phyloP scores from a whole-genome alignment of 148 eudicot species.

The Amaranthus palmeri region DNA sequence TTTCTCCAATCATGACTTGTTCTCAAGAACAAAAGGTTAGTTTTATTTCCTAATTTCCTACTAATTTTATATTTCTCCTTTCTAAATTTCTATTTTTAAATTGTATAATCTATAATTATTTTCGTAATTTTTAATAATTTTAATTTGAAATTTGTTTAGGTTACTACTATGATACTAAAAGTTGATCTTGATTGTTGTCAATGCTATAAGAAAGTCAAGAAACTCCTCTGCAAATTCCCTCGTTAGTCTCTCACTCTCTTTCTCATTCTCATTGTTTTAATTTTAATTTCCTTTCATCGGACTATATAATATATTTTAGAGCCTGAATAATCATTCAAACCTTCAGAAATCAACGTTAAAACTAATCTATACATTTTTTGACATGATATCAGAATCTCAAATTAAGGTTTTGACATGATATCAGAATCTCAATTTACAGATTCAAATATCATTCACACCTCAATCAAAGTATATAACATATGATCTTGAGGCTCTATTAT shows the following conservation, averaged over 20 bases:
- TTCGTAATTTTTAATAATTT: too few species aligned
- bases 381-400: too few species aligned
- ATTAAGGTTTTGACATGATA: too few species aligned
- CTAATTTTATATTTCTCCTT: background rate
- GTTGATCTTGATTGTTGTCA: slow-evolving; percentile 70
- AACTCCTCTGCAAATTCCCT: slow-evolving; percentile 58
- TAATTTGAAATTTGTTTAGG: slow-evolving; percentile 25
- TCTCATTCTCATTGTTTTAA: background rate
- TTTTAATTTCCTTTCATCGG: background rate
- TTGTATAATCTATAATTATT: too few species aligned
- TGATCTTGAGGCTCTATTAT: too few species aligned
- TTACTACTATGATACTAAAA: slow-evolving; percentile 57
- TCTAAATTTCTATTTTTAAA: too few species aligned
- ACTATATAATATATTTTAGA: background rate
- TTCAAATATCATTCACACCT: too few species aligned
- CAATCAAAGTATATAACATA: too few species aligned
- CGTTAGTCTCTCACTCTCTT: slow-evolving; percentile 43
- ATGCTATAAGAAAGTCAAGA: slow-evolving; percentile 79
- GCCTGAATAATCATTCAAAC: too few species aligned
- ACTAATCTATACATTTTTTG: too few species aligned
- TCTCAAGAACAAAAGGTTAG: slow-evolving; percentile 22
- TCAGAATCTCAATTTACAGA: too few species aligned
- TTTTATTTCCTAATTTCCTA: background rate
- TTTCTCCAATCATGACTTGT: slow-evolving; percentile 19
- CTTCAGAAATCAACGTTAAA: too few species aligned